Conservation (phyloP, 1,284 basidiomycete genomes). For the Cutaneotrichosporon dermatis region DNA sequence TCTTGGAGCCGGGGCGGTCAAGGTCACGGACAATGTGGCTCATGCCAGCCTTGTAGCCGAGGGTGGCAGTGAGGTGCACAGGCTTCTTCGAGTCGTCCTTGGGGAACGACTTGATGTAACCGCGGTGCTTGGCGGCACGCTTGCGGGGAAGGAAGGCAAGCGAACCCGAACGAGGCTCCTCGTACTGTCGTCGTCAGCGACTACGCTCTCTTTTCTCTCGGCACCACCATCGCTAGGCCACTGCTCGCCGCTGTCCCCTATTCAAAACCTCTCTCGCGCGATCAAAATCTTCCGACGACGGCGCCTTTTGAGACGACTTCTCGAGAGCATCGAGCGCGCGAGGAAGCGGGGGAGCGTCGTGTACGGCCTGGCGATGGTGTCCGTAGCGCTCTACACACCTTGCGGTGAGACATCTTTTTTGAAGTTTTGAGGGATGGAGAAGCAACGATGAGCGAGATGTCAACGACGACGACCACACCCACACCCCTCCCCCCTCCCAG, state of each 20-base stretch:
- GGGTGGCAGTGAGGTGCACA: constrained; percentile 94
- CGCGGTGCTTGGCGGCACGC: constrained; percentile 90
- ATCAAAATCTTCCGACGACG: not conserved
- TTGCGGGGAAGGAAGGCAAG: constrained; percentile 79
- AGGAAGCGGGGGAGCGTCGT: not conserved
- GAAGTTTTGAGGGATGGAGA: constrained; percentile 22
- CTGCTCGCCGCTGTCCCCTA: too few relatives aligned
- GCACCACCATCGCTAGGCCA: not conserved
- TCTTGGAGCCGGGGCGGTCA: constrained; percentile 97
- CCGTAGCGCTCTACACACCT: constrained; percentile 23
- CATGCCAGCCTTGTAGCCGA: constrained; percentile 99
- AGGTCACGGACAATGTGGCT: constrained; percentile 99
- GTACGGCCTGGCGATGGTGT: not conserved
- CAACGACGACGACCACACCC: not conserved
- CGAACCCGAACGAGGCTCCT: constrained; percentile 91
- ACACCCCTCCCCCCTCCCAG: not conserved
- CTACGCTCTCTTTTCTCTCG: too few relatives aligned
- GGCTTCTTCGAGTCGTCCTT: constrained; percentile 99
- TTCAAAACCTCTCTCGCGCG: too few relatives aligned
- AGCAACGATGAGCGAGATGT: constrained; percentile 3
- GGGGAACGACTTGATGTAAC: constrained; percentile 98
- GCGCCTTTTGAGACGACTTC: too few relatives aligned
- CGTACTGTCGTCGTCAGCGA: constrained; percentile 58
- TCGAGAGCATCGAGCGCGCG: not conserved
- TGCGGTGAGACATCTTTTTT: constrained; percentile 46